Evolutionary conservation across 208 protist genomes (phyloP).

Genomic region (Wallacemonas sp.): DNA sequence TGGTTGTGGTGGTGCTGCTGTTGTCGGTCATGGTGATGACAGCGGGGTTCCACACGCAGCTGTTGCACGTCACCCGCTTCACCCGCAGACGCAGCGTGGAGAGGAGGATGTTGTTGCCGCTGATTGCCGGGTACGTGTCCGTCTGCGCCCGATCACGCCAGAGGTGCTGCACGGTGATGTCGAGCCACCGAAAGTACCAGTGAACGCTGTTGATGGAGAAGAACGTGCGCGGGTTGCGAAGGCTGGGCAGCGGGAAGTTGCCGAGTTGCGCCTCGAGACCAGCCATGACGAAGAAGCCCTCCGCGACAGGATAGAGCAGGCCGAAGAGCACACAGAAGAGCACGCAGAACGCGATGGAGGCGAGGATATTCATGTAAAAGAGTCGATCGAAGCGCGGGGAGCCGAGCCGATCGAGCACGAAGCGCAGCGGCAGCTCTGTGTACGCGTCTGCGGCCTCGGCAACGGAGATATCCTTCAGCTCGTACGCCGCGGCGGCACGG

Average conservation of each 20-base stretch:
- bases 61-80: constrained; percentile 13
- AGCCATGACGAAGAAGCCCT: constrained; percentile 17
- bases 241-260: constrained; percentile 26
- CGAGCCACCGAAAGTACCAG: constrained; percentile 20
- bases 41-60: constrained; percentile 23
- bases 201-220: constrained; percentile 19
- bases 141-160: constrained; percentile 18
- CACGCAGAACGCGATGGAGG: constrained; percentile 7
- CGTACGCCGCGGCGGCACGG: background rate
- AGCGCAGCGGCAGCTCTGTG: constrained; percentile 42
- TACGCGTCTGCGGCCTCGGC: constrained; percentile 34
- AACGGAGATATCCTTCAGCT: constrained; percentile 14
- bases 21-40: background rate
- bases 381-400: constrained; percentile 35
- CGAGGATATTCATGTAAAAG: constrained; percentile 37
- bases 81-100: constrained; percentile 17
- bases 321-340: constrained; percentile 23
- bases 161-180: constrained; percentile 7
- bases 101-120: constrained; percentile 27
- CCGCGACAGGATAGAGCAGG: constrained; percentile 11
- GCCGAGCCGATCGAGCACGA: constrained; percentile 24
- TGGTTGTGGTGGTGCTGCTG: background rate
- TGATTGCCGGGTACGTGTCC: background rate
- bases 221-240: constrained; percentile 33
- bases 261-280: constrained; percentile 23